Conservation (phyloP, 345 rosid genomes). For the Syzygium grande region DNA sequence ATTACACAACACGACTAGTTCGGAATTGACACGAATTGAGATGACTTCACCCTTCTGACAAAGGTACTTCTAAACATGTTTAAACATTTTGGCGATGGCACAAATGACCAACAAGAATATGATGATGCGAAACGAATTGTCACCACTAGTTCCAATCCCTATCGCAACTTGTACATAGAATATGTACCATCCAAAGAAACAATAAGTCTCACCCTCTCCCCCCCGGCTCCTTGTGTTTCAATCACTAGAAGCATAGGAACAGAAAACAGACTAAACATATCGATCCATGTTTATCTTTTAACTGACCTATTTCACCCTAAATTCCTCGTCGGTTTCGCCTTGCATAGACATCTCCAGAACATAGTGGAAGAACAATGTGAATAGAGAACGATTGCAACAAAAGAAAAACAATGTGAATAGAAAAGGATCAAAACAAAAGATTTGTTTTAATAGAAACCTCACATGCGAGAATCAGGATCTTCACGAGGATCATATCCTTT, state of each 20-base stretch:
- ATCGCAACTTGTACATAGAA: neutral
- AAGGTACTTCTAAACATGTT: neutral
- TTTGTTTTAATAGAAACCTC: conserved; percentile 19
- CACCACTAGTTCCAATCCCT: neutral
- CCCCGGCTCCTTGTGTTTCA: neutral
- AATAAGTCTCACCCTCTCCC: neutral
- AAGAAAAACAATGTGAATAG: neutral
- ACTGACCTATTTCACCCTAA: neutral
- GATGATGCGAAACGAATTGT: neutral
- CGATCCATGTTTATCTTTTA: neutral
- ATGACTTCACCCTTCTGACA: neutral
- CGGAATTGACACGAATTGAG: neutral
- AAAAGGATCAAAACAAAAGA: neutral
- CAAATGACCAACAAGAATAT: neutral
- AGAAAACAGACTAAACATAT: neutral
- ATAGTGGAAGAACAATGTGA: neutral
- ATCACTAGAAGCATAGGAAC: neutral
- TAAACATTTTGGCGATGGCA: neutral
- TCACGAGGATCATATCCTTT: conserved; percentile 97
- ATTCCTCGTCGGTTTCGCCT: neutral
- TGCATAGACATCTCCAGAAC: neutral
- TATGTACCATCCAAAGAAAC: neutral
- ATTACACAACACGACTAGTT: neutral
- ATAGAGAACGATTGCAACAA: neutral
- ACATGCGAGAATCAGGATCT: conserved; percentile 96